Conservation (phyloP, 306 rosid species). For the Lathyrus tuberosus region DNA sequence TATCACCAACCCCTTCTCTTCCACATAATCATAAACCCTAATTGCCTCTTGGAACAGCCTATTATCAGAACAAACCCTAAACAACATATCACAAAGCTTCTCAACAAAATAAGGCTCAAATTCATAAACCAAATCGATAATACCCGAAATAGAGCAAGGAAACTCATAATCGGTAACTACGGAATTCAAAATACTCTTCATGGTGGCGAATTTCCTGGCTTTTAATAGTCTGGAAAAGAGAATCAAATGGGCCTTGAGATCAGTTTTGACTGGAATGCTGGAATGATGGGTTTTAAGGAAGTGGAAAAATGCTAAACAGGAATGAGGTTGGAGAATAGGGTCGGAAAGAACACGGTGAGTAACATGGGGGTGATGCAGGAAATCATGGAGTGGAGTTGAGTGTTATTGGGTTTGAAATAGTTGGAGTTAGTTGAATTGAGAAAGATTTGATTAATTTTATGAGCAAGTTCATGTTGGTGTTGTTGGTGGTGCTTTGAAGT, state of each 20-base stretch:
- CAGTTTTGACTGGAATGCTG: constrained; percentile 42
- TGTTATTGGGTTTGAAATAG: constrained; percentile 35
- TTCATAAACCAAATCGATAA: constrained; percentile 50
- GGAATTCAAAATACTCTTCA: constrained; percentile 52
- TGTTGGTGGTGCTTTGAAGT: constrained; percentile 28
- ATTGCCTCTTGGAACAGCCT: constrained; percentile 64
- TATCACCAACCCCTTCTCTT: constrained; percentile 50
- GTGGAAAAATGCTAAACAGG: constrained; percentile 60
- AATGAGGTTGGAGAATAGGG: constrained; percentile 47
- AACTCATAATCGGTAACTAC: constrained; percentile 42
- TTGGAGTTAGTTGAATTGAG: constrained; percentile 38
- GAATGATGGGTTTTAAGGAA: constrained; percentile 48
- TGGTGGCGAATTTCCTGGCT: constrained; percentile 53
- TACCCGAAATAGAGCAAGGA: constrained; percentile 20
- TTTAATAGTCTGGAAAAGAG: constrained; percentile 51
- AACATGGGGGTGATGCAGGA: constrained; percentile 52
- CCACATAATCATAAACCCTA: constrained; percentile 55
- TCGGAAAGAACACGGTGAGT: constrained; percentile 63
- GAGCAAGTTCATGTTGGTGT: constrained; percentile 42
- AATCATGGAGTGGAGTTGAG: constrained; percentile 43
- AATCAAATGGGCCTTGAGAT: constrained; percentile 61
- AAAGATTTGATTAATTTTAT: constrained; percentile 44
- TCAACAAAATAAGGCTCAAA: constrained; percentile 44
- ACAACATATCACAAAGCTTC: constrained; percentile 71
- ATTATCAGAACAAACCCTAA: constrained; percentile 66